Evolutionary conservation across 306 rosid genomes (phyloP).

Genomic region (Rosa rugosa): DNA sequence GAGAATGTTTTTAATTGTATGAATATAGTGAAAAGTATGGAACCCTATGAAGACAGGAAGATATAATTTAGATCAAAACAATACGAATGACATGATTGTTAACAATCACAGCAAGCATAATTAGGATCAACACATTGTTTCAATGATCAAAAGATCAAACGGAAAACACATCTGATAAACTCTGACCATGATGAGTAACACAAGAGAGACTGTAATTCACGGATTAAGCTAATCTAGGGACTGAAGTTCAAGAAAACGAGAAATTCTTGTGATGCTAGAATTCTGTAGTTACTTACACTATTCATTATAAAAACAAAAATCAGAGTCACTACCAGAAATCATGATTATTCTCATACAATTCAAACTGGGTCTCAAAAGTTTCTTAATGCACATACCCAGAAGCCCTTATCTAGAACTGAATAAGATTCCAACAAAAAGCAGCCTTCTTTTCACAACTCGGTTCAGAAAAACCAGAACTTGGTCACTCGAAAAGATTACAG

Average conservation of each 20-base stretch:
- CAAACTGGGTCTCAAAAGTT: background rate
- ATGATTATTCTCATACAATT: background rate
- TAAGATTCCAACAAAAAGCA: background rate
- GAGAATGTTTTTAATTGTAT: background rate
- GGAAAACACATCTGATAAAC: background rate
- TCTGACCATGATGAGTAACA: background rate
- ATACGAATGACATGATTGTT: background rate
- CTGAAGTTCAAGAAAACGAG: background rate
- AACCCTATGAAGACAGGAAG: background rate
- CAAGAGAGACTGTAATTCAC: background rate
- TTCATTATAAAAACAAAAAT: constrained; percentile 15
- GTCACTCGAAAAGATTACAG: too few relatives aligned
- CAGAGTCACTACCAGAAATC: background rate
- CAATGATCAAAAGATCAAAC: background rate
- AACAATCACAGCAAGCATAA: background rate
- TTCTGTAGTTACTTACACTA: constrained; percentile 7
- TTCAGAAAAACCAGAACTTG: constrained; percentile 22
- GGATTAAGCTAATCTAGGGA: background rate
- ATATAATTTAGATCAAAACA: background rate
- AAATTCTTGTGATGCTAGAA: background rate
- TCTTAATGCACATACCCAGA: constrained; percentile 1
- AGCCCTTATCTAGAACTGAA: background rate
- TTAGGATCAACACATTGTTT: background rate
- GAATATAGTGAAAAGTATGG: background rate
- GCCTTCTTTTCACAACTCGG: background rate